Percentiles rank a stretch among this genome's conserved stretches.
phyloP scores from a whole-genome alignment of 768 basidiomycete species.

The Coprinopsis sp. region DNA sequence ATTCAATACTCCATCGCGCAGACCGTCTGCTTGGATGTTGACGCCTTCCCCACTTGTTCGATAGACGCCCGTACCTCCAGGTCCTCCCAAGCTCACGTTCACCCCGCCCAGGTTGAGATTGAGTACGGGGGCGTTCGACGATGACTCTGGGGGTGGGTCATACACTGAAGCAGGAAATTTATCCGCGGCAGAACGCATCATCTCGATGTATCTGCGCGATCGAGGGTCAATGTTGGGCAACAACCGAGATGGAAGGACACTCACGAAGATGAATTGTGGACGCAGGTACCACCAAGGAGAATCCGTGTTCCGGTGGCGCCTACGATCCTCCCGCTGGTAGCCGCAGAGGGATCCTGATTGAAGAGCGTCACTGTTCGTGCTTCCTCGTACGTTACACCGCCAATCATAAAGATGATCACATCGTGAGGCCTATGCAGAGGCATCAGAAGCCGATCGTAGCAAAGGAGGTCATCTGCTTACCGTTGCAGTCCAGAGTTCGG shows the following conservation, averaged over 20 bases:
- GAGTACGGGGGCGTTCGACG: slow-evolving; percentile 68
- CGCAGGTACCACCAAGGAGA: slow-evolving; percentile 88
- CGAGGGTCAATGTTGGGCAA: slow-evolving; percentile 10
- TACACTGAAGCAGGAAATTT: slow-evolving; percentile 62
- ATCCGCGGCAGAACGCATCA: slow-evolving; percentile 71
- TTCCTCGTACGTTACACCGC: slow-evolving; percentile 95
- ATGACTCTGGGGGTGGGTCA: slow-evolving; percentile 72
- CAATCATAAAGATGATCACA: slow-evolving; percentile 94
- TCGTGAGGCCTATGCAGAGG: slow-evolving; percentile 73
- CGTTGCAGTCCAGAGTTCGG: slow-evolving; percentile 67
- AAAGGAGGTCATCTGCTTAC: slow-evolving; percentile 29
- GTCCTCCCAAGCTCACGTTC: slow-evolving; percentile 89
- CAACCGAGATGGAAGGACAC: slow-evolving; percentile 14
- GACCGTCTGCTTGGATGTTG: slow-evolving; percentile 78
- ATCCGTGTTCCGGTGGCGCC: slow-evolving; percentile 66
- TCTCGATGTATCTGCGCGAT: slow-evolving; percentile 70
- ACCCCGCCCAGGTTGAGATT: slow-evolving; percentile 91
- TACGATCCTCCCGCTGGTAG: slow-evolving; percentile 41
- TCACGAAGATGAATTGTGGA: slow-evolving; percentile 92
- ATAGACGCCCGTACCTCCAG: slow-evolving; percentile 79
- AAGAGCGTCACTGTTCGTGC: slow-evolving; percentile 78
- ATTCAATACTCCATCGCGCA: slow-evolving; percentile 84
- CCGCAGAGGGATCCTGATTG: slow-evolving; percentile 70
- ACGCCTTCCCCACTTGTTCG: slow-evolving; percentile 71
- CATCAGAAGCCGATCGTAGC: not conserved